Conservation (phyloP, 345 rosid species). For the Euphorbia pulcherrima region DNA sequence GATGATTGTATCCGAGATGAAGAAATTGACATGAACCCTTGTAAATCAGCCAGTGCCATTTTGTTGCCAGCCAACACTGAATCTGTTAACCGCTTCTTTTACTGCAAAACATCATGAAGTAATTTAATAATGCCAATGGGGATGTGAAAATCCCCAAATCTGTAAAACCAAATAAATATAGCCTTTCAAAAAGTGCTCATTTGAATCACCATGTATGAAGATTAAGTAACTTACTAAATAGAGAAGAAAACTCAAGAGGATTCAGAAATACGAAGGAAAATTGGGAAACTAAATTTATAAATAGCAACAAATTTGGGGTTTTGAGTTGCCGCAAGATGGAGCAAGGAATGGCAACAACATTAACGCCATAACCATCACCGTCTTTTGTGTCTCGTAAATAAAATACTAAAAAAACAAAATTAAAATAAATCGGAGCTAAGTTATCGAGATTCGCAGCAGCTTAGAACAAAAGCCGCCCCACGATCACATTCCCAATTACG, state of each 20-base stretch:
- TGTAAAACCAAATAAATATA: not conserved
- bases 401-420: not conserved
- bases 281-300: not conserved
- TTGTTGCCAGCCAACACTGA: not conserved
- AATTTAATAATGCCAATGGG: not conserved
- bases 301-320: not conserved
- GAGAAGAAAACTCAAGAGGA: not conserved
- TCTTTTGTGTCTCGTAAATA: constrained; percentile 7
- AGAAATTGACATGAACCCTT: constrained; percentile 15
- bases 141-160: not conserved
- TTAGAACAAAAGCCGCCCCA: constrained; percentile 28
- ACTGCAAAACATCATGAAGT: constrained; percentile 10
- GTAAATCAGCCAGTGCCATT: constrained; percentile 15
- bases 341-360: constrained; percentile 49
- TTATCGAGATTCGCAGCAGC: constrained; percentile 49
- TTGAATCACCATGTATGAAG: not conserved
- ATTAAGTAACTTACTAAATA: not conserved
- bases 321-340: constrained; percentile 41
- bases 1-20: constrained; percentile 27
- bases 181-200: not conserved
- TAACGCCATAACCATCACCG: constrained; percentile 6
- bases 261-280: not conserved
- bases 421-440: constrained; percentile 20
- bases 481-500: not conserved
- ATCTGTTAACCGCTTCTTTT: constrained; percentile 6